Conservation (phyloP, 1,284 basidiomycete genomes). For the Heterobasidion occidentale region DNA sequence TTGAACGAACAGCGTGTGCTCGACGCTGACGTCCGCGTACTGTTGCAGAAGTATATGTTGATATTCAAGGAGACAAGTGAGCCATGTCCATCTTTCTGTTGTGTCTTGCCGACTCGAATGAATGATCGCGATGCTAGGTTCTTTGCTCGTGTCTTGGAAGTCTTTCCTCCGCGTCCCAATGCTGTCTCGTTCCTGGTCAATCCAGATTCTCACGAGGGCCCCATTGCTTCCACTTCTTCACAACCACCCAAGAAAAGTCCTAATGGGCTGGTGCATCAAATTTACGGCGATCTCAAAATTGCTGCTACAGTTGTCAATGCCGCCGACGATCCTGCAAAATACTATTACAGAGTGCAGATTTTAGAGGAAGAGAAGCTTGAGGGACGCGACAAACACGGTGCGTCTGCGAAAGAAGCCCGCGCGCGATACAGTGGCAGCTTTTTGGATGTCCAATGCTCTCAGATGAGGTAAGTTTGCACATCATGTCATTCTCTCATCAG, state of each 20-base stretch:
- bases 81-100: constrained; percentile 24
- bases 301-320: constrained; percentile 63
- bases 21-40: constrained; percentile 8
- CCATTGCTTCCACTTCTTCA: constrained; percentile 19
- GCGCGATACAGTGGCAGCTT: constrained; percentile 58
- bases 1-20: constrained; percentile 4
- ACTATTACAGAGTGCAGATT: constrained; percentile 86
- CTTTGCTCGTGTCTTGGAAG: constrained; percentile 67
- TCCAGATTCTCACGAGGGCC: constrained; percentile 8
- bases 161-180: constrained; percentile 50
- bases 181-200: constrained; percentile 14
- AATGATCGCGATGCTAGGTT: constrained; percentile 43
- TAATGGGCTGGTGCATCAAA: constrained; percentile 40
- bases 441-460: constrained; percentile 74
- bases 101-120: constrained; percentile 5
- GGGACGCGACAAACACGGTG: constrained; percentile 46
- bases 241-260: constrained; percentile 16
- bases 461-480: constrained; percentile 62
- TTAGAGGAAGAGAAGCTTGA: constrained; percentile 69
- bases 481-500: background rate
- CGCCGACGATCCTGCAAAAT: constrained; percentile 75
- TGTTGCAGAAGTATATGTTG: constrained; percentile 71
- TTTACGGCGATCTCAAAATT: constrained; percentile 77
- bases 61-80: constrained; percentile 76
- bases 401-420: constrained; percentile 39